Evolutionary conservation across 192 early-diverging fungal species (phyloP), one percentile per base, ranked within the genome.

Genomic region (Gamsiella multidivaricata): DNA sequence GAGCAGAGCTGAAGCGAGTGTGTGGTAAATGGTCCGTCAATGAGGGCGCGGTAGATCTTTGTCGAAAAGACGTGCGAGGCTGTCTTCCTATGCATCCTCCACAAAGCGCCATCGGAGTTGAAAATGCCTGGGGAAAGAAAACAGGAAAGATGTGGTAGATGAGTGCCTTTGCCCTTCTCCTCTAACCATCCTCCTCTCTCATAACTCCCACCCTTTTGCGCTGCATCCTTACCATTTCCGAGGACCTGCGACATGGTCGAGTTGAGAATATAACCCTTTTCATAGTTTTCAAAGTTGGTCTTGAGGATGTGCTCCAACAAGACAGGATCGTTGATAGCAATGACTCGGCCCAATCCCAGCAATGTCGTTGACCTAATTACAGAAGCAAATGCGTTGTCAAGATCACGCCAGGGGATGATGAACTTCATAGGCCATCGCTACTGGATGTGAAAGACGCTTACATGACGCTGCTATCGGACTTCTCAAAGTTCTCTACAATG

Each of bases 221-320:
- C n/a, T n/a, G n/a, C 26, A 5, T 36, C 6, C 36, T 37, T 69
- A 78, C 81, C 81, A 46, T 82, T 68, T 20, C 81, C 81, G 14
- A 82, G 70, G 8, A 78, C 28, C 3, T 82, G 64, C 15, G 62
- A 36, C 33, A 70, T 12, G 34, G 46, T 63, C 34, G 59, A 55
- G 34, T 72, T 64, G 43, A 61, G 31, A 33, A 71, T 49, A 18
- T 55, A 46, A 15, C 61, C 64, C 61, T 82, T 82, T 31, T 61
- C 54, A 10, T 78, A 82, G 56, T 82, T 78, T 9, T 78, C 72
- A 72, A 78, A 78, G 51, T 78, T 73, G 43, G 68, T 81, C 51
- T 82, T 82, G 14, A 82, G 14, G 29, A 82, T 54, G 34, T 82
- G 58, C 28, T 82, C 81, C 14, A 82, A 10, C 36, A 61, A 20